Percentiles rank a stretch among this genome's conserved stretches.
Conservation (phyloP, 345 rosid genomes). For the Camelina sativa region DNA sequence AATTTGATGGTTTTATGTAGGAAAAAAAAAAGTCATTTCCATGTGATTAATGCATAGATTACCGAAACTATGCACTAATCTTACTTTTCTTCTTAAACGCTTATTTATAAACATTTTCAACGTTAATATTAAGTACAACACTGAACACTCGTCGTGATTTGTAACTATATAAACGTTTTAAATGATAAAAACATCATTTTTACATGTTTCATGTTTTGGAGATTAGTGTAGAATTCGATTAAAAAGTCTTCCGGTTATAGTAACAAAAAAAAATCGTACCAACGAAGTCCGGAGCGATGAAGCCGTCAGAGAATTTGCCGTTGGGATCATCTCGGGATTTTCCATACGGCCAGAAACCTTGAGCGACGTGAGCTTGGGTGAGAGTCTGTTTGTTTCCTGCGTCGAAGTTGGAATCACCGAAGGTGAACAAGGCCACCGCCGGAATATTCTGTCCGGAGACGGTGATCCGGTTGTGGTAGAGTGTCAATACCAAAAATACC, state of each 20-base stretch:
- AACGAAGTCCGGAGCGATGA: constrained; percentile 38
- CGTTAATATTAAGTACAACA: neutral
- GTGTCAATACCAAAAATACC: constrained; percentile 2
- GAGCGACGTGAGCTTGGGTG: neutral
- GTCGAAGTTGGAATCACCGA: constrained; percentile 45
- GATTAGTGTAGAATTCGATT: neutral
- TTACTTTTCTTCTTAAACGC: too few species aligned
- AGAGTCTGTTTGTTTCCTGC: constrained; percentile 38
- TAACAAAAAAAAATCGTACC: neutral
- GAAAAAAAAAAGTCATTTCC: neutral
- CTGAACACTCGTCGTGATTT: neutral
- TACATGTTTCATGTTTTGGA: neutral
- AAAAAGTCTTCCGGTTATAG: too few species aligned
- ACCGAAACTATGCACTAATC: neutral
- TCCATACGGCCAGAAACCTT: constrained; percentile 46
- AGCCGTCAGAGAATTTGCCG: constrained; percentile 43
- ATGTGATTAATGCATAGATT: neutral
- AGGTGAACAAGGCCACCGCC: constrained; percentile 31
- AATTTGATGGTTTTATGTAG: too few species aligned
- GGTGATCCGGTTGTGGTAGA: constrained; percentile 17
- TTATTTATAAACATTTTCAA: too few species aligned
- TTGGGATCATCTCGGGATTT: constrained; percentile 39
- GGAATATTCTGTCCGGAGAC: constrained; percentile 33
- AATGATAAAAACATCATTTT: neutral
- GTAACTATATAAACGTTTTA: too few species aligned